These are phyloP conservation scores for Diaporthe sp. DNA, from an alignment of 2,329 filamentous ascomycete species.

Conservation along the genomic window DNA sequence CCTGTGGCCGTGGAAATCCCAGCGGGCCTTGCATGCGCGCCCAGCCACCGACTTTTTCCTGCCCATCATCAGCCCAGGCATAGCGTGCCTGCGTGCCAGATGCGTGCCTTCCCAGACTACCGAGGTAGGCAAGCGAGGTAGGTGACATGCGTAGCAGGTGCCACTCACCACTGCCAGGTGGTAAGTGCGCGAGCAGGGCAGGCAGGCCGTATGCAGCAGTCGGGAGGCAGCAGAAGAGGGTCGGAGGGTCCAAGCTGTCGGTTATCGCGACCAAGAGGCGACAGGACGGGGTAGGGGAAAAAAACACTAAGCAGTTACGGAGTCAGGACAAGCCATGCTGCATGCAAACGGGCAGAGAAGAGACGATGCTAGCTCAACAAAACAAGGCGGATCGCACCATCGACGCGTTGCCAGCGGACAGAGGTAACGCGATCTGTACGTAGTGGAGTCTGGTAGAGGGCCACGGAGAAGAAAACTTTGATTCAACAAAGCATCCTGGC, in stretches of 20 bases:
- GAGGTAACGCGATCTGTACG: slow-evolving; percentile 34
- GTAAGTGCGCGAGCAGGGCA: slow-evolving; percentile 13
- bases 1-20: slow-evolving; percentile 28
- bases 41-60: slow-evolving; percentile 42
- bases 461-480: slow-evolving; percentile 15
- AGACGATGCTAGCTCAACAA: slow-evolving; percentile 17
- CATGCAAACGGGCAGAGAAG: slow-evolving; percentile 4
- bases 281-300: not conserved
- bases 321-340: slow-evolving; percentile 1
- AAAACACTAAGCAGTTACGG: slow-evolving; percentile 2
- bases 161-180: slow-evolving; percentile 12
- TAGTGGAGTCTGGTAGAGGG: slow-evolving; percentile 10
- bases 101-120: not conserved
- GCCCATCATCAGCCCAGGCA: slow-evolving; percentile 23
- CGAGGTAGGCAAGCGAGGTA: not conserved
- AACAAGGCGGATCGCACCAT: slow-evolving; percentile 20
- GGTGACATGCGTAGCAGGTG: slow-evolving; percentile 3
- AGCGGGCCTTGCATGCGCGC: slow-evolving; percentile 41
- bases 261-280: slow-evolving; percentile 33
- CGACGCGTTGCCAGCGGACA: slow-evolving; percentile 30
- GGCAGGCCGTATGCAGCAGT: slow-evolving; percentile 11
- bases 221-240: slow-evolving; percentile 25
- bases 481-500: slow-evolving; percentile 30
- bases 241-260: slow-evolving; percentile 29
- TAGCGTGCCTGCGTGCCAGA: slow-evolving; percentile 11